Evolutionary conservation across 352 stramenopile genomes (phyloP).

Genomic region (Pythium aphanidermatum): DNA sequence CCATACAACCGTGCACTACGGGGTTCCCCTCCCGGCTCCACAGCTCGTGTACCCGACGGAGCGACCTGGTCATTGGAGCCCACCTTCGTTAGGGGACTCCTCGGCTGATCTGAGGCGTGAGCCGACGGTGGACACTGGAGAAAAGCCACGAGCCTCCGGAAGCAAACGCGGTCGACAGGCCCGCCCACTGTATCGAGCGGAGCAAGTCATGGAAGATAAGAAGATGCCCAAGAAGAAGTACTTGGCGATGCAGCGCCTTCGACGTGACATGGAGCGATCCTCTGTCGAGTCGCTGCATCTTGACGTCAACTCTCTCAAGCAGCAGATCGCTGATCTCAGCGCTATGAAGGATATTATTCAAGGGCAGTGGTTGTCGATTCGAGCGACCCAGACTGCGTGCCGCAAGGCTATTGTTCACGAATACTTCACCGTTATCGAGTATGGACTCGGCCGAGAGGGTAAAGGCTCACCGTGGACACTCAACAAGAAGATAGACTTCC

Average conservation of each 20-base stretch:
- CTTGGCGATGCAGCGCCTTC: constrained; percentile 24
- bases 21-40: too few species aligned
- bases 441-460: not conserved
- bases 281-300: constrained; percentile 19
- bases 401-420: not conserved
- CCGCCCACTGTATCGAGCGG: constrained; percentile 20
- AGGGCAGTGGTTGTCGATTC: constrained; percentile 11
- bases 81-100: too few species aligned
- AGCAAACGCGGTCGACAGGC: not conserved
- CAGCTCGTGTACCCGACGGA: too few species aligned
- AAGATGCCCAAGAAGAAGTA: constrained; percentile 29
- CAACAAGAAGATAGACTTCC: not conserved
- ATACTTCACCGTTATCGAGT: constrained; percentile 3
- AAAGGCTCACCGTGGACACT: not conserved
- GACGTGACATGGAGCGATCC: constrained; percentile 24
- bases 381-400: not conserved
- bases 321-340: constrained; percentile 24
- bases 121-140: too few species aligned
- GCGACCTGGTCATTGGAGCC: too few species aligned
- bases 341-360: constrained; percentile 19
- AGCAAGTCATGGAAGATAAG: constrained; percentile 22
- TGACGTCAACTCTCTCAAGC: constrained; percentile 24
- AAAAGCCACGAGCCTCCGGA: too few species aligned
- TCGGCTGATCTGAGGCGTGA: too few species aligned
- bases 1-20: too few species aligned